Evolutionary conservation across 2,329 filamentous ascomycete genomes (phyloP).

Genomic region (Pleurostoma richardsiae): DNA sequence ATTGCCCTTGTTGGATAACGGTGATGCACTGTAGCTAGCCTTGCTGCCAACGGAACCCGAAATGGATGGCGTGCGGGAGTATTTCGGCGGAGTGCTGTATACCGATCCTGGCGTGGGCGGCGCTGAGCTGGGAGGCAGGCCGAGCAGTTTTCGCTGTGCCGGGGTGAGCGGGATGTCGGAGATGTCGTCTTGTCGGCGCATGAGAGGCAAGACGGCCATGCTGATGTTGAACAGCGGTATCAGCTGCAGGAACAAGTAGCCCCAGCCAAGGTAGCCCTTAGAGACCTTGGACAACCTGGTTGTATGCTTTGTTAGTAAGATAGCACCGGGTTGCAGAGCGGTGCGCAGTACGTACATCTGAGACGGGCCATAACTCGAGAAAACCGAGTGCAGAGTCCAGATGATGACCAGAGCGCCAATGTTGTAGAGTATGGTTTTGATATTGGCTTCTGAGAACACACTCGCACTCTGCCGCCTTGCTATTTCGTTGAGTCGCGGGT

Average conservation of each 20-base stretch:
- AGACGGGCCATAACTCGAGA: slow-evolving; percentile 26
- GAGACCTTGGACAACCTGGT: slow-evolving; percentile 24
- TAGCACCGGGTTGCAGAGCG: slow-evolving; percentile 3
- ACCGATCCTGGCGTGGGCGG: slow-evolving; percentile 63
- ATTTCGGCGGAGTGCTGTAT: slow-evolving; percentile 83
- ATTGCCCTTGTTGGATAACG: slow-evolving; percentile 46
- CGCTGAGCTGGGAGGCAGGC: slow-evolving; percentile 62
- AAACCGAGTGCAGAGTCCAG: slow-evolving; percentile 28
- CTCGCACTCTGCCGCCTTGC: slow-evolving; percentile 71
- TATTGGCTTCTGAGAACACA: slow-evolving; percentile 73
- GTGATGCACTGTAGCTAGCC: slow-evolving; percentile 52
- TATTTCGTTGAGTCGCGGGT: slow-evolving; percentile 86
- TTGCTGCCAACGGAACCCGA: slow-evolving; percentile 57
- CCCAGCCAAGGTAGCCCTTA: slow-evolving; percentile 33
- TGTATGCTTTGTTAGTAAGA: not conserved
- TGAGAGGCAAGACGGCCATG: slow-evolving; percentile 65
- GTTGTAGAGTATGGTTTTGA: slow-evolving; percentile 68
- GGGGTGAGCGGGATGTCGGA: slow-evolving; percentile 87
- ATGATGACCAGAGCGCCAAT: slow-evolving; percentile 32
- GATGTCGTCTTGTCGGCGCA: slow-evolving; percentile 69
- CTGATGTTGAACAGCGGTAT: slow-evolving; percentile 67
- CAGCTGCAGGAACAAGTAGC: slow-evolving; percentile 43
- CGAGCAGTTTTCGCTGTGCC: slow-evolving; percentile 80
- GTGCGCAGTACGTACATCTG: slow-evolving; percentile 28
- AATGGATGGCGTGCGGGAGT: slow-evolving; percentile 68